Evolutionary conservation across 805 yeast genomes (phyloP), one percentile per base, ranked within the genome.

Genomic region (Wickerhamomyces chambardii): DNA sequence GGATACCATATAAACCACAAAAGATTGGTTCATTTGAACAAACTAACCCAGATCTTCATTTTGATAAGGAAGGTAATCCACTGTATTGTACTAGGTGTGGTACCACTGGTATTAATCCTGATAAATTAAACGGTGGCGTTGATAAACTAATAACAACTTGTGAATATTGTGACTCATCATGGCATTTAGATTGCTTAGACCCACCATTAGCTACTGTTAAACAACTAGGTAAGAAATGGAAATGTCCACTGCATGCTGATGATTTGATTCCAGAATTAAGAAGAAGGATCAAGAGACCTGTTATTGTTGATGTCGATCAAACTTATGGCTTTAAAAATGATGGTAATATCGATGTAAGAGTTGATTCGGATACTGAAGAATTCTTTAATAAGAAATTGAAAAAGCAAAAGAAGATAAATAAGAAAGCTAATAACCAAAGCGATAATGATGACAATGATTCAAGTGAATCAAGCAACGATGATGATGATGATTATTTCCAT

Each of bases 161-260:
- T 56, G 96, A 86, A 49, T 83, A 79, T 49, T 89, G 97, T 56
- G 66, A 80, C 0, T 63, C 82, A 4, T 70, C 78, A 15, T 89
- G 95, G 94, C 97, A 89, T 59, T 57, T 89, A 32, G 96, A 90
- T 57, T 89, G 97, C 56, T 57, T 89, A 14, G 66, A 70, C 34
- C 83, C 84, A 2, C 95, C 95, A 2, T 60, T 85, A 45, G 68
- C 84, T 14, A 65, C 80, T 6, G 73, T 80, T 15, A 84, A 85
- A 47, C 76, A 80, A 29, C 53, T 84, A 30, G 94, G 92, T 2
- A 66, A 67, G 31, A 84, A 79, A 55, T 90, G 96, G 97, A 78
- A 74, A 60, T 92, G 95, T 56, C 97, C 96, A 2, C 80, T 83
- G 45, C 97, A 86, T 59, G 73, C 75, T 16, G 48, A 45, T 33